Evolutionary conservation across 2,329 filamentous ascomycete genomes (phyloP), one percentile per base, ranked within the genome.

Genomic region (Calonectria ilicicola): DNA sequence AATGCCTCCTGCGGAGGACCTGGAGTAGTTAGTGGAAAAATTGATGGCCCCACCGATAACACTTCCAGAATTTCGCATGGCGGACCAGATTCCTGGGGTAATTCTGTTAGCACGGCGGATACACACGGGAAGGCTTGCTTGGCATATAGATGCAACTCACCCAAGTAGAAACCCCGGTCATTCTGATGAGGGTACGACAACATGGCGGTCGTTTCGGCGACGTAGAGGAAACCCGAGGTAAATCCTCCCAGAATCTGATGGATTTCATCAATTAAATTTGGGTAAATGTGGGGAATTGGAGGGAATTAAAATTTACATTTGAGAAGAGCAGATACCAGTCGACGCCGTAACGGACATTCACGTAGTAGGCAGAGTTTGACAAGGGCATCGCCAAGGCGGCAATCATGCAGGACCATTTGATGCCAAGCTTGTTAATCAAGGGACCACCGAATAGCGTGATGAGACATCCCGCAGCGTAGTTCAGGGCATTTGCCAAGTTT

Each of bases 391-490:
- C 71, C 2, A 81, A 15, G 9, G 81, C 82, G 8, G 82, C 83
- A 47, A 85, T 81, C 38, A 84, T 74, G 74, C 83, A 84, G 4
- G 80, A 78, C 78, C 80, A 82, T 58, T 81, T 82, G 67, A 84
- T 84, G 17, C 83, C 83, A 9, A 84, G 67, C 64, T 84, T 84
- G 74, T 84, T 84, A 73, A 84, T 84, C 62, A 84, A 66, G 1
- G 83, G 83, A 0, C 83, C 83, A 23, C 83, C 83, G 10, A 82
- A 80, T 19, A 72, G 70, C 21, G 70, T 69, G 29, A 72, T 56
- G 23, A 72, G 27, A 38, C 47, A 72, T 1, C 70, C 65, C 15
- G 65, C 40, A 5, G 65, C 70, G 32, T 72, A 72, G 26, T 69
- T 69, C 58, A 72, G 70, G 8, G 65, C 56, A 29, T 63, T 72